phyloP scores from a whole-genome alignment of 164 flowering plant species.

The Magnolia sinica region DNA sequence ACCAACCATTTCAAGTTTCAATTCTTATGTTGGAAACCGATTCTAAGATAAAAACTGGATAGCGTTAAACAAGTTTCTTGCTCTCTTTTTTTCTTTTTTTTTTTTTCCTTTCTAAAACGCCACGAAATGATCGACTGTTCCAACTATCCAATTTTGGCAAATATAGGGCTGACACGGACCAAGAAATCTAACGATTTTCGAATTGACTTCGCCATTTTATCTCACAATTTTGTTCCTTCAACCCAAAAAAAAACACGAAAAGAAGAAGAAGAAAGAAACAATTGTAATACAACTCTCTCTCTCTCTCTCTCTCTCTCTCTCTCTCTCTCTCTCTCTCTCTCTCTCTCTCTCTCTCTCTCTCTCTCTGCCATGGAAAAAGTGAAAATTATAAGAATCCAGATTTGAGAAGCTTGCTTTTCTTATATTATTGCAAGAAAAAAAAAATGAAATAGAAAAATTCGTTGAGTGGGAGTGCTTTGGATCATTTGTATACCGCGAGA shows the following conservation, averaged over 20 bases:
- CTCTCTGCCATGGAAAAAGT: background rate
- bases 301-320: too few relatives aligned
- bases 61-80: background rate
- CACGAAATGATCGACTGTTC: too few relatives aligned
- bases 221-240: too few relatives aligned
- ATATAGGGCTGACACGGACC: too few relatives aligned
- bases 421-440: background rate
- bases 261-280: too few relatives aligned
- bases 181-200: too few relatives aligned
- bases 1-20: background rate
- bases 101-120: too few relatives aligned
- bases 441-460: background rate
- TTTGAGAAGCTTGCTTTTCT: background rate
- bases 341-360: background rate
- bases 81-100: background rate
- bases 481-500: slow-evolving; percentile 60
- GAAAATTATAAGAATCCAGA: background rate
- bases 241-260: too few relatives aligned
- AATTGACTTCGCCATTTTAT: too few relatives aligned
- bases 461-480: background rate
- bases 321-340: too few relatives aligned
- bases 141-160: too few relatives aligned
- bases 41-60: background rate
- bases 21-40: background rate
- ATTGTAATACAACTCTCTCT: too few relatives aligned